phyloP scores from a whole-genome alignment of 1,139 yeast species.

The Pneumocystis oryctolagi region DNA sequence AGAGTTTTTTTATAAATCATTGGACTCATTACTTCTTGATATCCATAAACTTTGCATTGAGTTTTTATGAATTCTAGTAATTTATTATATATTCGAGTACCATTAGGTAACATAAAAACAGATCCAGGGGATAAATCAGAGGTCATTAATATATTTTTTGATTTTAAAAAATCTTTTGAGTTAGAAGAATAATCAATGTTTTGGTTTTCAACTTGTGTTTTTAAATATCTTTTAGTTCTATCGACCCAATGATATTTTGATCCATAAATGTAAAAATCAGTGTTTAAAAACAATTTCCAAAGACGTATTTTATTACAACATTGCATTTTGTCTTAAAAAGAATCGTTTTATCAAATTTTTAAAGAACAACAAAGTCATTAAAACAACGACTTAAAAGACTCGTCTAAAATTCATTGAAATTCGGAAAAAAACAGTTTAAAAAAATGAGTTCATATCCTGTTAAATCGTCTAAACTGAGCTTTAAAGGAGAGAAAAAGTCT shows the following conservation, averaged over 20 bases:
- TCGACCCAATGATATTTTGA: neutral
- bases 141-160: slow-evolving; percentile 63
- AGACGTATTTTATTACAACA: neutral
- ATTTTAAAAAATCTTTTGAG: slow-evolving; percentile 30
- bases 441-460: neutral
- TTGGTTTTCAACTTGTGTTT: neutral
- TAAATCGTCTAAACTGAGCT: neutral
- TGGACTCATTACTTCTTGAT: slow-evolving; percentile 95
- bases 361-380: neutral
- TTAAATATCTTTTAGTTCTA: neutral
- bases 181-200: slow-evolving; percentile 12
- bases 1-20: slow-evolving; percentile 89
- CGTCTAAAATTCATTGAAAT: neutral
- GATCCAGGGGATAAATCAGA: slow-evolving; percentile 75
- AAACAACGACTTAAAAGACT: neutral
- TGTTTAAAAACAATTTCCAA: neutral
- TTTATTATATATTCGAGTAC: slow-evolving; percentile 85
- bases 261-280: neutral
- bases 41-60: slow-evolving; percentile 83
- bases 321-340: too few relatives aligned
- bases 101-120: slow-evolving; percentile 97
- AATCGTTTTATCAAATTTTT: neutral
- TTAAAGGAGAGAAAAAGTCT: neutral
- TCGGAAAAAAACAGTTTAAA: neutral
- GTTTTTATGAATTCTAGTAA: slow-evolving; percentile 60